Conservation (phyloP, 768 basidiomycete species). For the Thelephora ganbajun region DNA sequence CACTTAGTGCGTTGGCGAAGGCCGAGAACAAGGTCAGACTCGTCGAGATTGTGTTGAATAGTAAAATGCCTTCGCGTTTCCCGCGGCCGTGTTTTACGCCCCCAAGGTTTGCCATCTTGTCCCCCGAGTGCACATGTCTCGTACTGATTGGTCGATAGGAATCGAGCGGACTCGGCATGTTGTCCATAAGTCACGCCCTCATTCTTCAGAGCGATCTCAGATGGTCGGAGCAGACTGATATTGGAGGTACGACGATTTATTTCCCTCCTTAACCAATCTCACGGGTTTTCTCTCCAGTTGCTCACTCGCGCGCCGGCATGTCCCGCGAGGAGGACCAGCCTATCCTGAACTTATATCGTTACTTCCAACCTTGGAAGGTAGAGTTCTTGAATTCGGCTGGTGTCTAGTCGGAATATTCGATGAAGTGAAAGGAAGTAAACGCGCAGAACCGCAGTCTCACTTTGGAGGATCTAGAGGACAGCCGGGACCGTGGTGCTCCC, state of each 20-base stretch:
- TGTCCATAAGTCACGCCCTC: conserved; percentile 98
- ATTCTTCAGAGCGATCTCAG: conserved; percentile 96
- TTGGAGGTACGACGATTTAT: conserved; percentile 42
- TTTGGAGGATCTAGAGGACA: conserved; percentile 94
- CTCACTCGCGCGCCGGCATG: conserved; percentile 99
- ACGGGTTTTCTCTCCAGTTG: conserved; percentile 34
- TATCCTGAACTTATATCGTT: no score
- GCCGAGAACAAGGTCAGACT: conserved; percentile 99
- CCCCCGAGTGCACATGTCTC: no score
- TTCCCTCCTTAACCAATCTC: not conserved
- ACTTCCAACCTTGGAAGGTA: conserved; percentile 94
- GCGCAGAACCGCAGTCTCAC: conserved; percentile 95
- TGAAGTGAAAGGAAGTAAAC: conserved; percentile 99
- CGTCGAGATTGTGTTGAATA: conserved; percentile 99
- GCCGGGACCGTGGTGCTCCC: conserved; percentile 98
- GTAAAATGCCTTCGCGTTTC: conserved; percentile 96
- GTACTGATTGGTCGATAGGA: no score
- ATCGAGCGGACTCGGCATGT: conserved; percentile 97
- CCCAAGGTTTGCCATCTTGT: no score
- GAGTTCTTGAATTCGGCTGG: conserved; percentile 97
- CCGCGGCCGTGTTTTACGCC: conserved; percentile 91
- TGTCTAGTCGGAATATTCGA: no score
- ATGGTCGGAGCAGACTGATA: conserved; percentile 98
- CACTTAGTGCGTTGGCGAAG: conserved; percentile 94
- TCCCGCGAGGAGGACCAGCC: conserved; percentile 88